Evolutionary conservation across 2,329 filamentous ascomycete species (phyloP).

Genomic region (Cladosporium sphaerospermum): DNA sequence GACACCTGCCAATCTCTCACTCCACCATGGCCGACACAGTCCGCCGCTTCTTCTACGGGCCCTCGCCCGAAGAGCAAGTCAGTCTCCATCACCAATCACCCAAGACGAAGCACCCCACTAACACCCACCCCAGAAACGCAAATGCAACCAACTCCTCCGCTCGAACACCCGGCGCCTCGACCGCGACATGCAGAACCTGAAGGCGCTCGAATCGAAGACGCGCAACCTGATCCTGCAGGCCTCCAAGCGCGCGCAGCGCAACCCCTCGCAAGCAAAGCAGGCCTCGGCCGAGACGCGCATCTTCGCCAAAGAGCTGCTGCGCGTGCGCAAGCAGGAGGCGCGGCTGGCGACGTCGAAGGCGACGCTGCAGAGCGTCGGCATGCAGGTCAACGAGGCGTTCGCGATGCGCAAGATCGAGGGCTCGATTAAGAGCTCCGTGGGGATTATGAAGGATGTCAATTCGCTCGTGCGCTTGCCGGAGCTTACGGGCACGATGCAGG

Average conservation of each 20-base stretch:
- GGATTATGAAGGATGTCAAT: constrained; percentile 97
- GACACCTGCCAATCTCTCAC: background rate
- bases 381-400: constrained; percentile 97
- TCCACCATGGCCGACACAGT: constrained; percentile 69
- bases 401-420: constrained; percentile 93
- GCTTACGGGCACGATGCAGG: constrained; percentile 81
- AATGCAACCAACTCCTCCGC: constrained; percentile 88
- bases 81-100: constrained; percentile 19
- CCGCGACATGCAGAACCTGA: constrained; percentile 77
- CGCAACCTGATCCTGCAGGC: constrained; percentile 78
- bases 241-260: constrained; percentile 71
- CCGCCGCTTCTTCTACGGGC: constrained; percentile 80
- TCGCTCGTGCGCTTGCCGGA: constrained; percentile 76
- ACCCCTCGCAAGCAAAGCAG: constrained; percentile 71
- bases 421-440: constrained; percentile 75
- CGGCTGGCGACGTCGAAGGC: constrained; percentile 82
- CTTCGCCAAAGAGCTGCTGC: constrained; percentile 82
- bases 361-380: constrained; percentile 84
- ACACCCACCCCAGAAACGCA: constrained; percentile 63
- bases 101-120: constrained; percentile 2
- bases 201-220: constrained; percentile 74
- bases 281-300: constrained; percentile 76
- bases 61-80: constrained; percentile 90
- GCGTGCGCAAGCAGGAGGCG: constrained; percentile 66
- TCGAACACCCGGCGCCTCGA: constrained; percentile 89